Conservation (phyloP, 192 early-diverging fungal genomes). For the Gamsiella multidivaricata region DNA sequence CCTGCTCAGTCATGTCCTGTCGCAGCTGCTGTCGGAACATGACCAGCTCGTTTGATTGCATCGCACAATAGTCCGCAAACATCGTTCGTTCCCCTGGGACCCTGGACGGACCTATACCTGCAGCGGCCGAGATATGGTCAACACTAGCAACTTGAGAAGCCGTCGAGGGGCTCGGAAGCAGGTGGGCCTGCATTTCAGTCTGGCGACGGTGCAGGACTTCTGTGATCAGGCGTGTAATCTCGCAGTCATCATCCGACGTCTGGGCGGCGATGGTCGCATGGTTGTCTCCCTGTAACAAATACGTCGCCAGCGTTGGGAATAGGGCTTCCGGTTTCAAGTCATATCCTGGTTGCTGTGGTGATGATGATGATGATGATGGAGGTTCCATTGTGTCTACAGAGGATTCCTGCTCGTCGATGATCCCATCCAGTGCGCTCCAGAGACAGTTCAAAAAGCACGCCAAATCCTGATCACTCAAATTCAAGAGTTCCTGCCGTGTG, state of each 20-base stretch:
- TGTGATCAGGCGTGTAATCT: constrained; percentile 27
- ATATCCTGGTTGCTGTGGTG: neutral
- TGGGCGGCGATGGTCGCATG: constrained; percentile 10
- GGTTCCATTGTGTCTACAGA: neutral
- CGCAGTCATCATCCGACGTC: constrained; percentile 47
- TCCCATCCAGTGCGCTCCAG: constrained; percentile 28
- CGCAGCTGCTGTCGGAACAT: constrained; percentile 24
- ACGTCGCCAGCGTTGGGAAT: constrained; percentile 21
- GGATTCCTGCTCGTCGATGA: constrained; percentile 31
- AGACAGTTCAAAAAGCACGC: constrained; percentile 12
- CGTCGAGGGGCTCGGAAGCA: too few relatives aligned
- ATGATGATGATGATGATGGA: neutral
- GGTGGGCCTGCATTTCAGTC: neutral
- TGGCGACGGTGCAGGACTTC: constrained; percentile 34
- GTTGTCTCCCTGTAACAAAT: constrained; percentile 24
- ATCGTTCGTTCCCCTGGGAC: constrained; percentile 11
- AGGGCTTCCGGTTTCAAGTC: neutral
- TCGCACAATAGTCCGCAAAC: constrained; percentile 41
- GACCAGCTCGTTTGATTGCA: constrained; percentile 46
- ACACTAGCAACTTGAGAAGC: neutral
- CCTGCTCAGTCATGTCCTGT: neutral
- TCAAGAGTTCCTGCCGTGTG: neutral
- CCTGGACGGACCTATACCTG: neutral
- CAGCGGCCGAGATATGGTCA: too few relatives aligned
- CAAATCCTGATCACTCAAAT: constrained; percentile 20